These are phyloP conservation scores for Fraxinus ornus DNA, from an alignment of 305 asterid genomes.

Conservation along the genomic window DNA sequence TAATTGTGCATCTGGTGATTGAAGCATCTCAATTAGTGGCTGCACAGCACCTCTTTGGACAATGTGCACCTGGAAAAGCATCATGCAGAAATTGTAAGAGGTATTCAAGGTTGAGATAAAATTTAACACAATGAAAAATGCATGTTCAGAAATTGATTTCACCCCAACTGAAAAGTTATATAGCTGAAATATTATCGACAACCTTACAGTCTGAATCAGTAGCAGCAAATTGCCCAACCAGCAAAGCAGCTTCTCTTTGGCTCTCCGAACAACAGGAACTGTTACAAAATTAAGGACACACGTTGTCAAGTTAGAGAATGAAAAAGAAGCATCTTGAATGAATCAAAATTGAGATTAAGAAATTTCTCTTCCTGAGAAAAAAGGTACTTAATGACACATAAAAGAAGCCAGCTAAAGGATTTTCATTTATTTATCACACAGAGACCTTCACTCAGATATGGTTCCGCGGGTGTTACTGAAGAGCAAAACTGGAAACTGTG, in stretches of 20 bases:
- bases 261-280: constrained; percentile 98
- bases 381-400: background rate
- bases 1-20: constrained; percentile 85
- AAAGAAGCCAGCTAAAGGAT: background rate
- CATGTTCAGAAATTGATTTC: background rate
- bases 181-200: constrained; percentile 31
- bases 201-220: constrained; percentile 99
- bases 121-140: background rate
- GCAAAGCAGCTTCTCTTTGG: constrained; percentile 99
- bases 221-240: constrained; percentile 99
- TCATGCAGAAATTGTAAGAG: constrained; percentile 19
- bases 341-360: background rate
- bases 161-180: constrained; percentile 2
- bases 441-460: background rate
- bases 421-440: background rate
- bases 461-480: background rate
- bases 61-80: constrained; percentile 73
- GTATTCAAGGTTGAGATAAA: background rate
- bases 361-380: background rate
- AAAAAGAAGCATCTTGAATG: constrained; percentile 5
- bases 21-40: constrained; percentile 95
- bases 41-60: constrained; percentile 98
- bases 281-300: constrained; percentile 26
- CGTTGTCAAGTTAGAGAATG: constrained; percentile 14
- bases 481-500: background rate